Conservation (phyloP, 257 asterid species). For the Solanum clarkiae region DNA sequence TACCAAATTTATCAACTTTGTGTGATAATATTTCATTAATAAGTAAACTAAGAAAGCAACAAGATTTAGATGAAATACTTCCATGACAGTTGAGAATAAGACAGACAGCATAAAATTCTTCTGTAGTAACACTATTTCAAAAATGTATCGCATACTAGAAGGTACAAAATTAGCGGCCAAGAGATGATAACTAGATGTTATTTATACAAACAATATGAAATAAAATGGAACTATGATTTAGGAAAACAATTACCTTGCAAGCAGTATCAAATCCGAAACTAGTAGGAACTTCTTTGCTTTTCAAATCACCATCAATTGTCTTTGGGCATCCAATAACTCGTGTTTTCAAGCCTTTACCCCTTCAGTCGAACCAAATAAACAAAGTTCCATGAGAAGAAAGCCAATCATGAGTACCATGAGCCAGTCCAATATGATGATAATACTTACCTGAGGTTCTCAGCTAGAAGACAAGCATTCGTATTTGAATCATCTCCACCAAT, state of each 20-base stretch:
- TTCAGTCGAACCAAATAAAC: neutral
- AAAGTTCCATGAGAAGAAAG: neutral
- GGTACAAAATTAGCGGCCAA: neutral
- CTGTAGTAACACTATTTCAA: neutral
- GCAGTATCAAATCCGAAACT: conserved; percentile 99
- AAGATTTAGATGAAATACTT: neutral
- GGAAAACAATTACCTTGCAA: conserved; percentile 66
- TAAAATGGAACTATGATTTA: neutral
- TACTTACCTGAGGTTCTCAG: conserved; percentile 56
- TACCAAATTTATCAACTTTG: neutral
- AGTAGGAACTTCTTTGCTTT: conserved; percentile 84
- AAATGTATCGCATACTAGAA: neutral
- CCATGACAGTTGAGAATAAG: neutral
- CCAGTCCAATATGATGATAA: neutral
- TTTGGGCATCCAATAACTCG: conserved; percentile 97
- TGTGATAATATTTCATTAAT: neutral
- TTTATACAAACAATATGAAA: neutral
- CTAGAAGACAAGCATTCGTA: conserved; percentile 97
- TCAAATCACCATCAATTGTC: conserved; percentile 98
- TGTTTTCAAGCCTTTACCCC: conserved; percentile 78
- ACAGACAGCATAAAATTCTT: neutral
- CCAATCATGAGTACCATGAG: neutral
- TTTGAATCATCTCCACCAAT: conserved; percentile 99
- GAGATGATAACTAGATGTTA: neutral
- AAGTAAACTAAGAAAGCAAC: neutral